phyloP scores from a whole-genome alignment of 768 basidiomycete species.

The Leccinellum luteum region DNA sequence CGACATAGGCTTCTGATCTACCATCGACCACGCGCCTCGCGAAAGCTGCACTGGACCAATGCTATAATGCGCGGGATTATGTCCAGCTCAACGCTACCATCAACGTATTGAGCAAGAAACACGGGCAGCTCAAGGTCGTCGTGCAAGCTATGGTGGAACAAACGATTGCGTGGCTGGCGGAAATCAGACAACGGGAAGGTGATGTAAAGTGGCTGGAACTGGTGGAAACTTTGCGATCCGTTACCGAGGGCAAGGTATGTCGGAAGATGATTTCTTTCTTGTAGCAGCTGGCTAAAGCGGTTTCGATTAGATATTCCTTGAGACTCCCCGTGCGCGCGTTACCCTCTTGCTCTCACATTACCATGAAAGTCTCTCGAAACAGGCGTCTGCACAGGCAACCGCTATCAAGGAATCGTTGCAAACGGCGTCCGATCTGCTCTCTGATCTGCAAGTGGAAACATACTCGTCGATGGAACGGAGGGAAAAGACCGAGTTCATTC shows the following conservation, averaged over 20 bases:
- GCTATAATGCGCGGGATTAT: slow-evolving; percentile 70
- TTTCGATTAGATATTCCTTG: slow-evolving; percentile 79
- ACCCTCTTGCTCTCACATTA: slow-evolving; percentile 83
- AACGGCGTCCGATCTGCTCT: slow-evolving; percentile 87
- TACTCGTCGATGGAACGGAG: slow-evolving; percentile 98
- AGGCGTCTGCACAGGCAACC: slow-evolving; percentile 39
- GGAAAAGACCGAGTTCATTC: slow-evolving; percentile 97
- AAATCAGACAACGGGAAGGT: slow-evolving; percentile 66
- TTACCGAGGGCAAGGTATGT: slow-evolving; percentile 95
- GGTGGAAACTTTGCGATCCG: slow-evolving; percentile 82
- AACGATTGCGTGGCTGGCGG: slow-evolving; percentile 77
- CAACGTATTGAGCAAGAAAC: slow-evolving; percentile 82
- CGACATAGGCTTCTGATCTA: slow-evolving; percentile 83
- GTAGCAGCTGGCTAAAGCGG: not conserved
- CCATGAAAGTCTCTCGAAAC: slow-evolving; percentile 67
- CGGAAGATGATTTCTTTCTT: not conserved
- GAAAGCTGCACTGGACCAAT: slow-evolving; percentile 67
- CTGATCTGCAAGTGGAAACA: slow-evolving; percentile 96
- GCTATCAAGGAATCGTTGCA: slow-evolving; percentile 65
- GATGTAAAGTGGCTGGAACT: slow-evolving; percentile 80
- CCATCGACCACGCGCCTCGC: slow-evolving; percentile 87
- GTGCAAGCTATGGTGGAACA: slow-evolving; percentile 92
- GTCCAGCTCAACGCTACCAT: slow-evolving; percentile 68
- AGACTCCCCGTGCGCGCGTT: slow-evolving; percentile 93
- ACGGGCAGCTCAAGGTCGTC: slow-evolving; percentile 91